A percentile compares a stretch with the other conserved stretches of the same genome.
Conservation (phyloP, 2,329 filamentous ascomycete species). For the Cyanodermella asteris region DNA sequence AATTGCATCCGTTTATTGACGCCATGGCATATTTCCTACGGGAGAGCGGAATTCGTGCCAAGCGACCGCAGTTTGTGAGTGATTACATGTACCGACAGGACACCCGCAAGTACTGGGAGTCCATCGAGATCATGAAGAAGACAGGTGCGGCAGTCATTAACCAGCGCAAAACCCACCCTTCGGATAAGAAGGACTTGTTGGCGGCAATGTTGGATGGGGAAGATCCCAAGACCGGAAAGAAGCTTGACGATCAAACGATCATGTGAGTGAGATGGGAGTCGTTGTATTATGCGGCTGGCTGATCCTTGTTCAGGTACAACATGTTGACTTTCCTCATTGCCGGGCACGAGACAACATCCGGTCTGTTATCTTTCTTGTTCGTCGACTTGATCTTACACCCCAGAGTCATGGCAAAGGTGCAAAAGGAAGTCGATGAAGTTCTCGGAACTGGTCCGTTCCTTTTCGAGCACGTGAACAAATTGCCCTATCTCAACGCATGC, state of each 20-base stretch:
- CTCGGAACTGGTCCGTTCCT: slow-evolving; percentile 34
- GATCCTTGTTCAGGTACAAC: not conserved
- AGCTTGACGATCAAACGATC: slow-evolving; percentile 41
- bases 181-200: slow-evolving; percentile 35
- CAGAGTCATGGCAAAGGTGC: slow-evolving; percentile 34
- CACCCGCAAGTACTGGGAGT: slow-evolving; percentile 26
- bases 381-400: slow-evolving; percentile 44
- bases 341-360: slow-evolving; percentile 6
- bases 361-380: slow-evolving; percentile 13
- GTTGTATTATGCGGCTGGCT: not conserved
- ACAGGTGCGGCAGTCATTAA: slow-evolving; percentile 34
- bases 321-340: slow-evolving; percentile 1
- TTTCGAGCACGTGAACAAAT: slow-evolving; percentile 38
- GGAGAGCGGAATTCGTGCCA: slow-evolving; percentile 29
- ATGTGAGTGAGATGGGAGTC: too few relatives aligned
- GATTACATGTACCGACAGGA: slow-evolving; percentile 25
- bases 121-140: slow-evolving; percentile 30
- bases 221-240: slow-evolving; percentile 38
- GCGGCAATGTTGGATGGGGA: slow-evolving; percentile 34
- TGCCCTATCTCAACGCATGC: slow-evolving; percentile 42
- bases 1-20: slow-evolving; percentile 19
- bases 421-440: slow-evolving; percentile 44
- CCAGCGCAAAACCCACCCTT: slow-evolving; percentile 29
- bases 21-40: slow-evolving; percentile 31
- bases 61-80: slow-evolving; percentile 31